phyloP scores from a whole-genome alignment of 164 flowering plant species.

The Dillenia turbinata region DNA sequence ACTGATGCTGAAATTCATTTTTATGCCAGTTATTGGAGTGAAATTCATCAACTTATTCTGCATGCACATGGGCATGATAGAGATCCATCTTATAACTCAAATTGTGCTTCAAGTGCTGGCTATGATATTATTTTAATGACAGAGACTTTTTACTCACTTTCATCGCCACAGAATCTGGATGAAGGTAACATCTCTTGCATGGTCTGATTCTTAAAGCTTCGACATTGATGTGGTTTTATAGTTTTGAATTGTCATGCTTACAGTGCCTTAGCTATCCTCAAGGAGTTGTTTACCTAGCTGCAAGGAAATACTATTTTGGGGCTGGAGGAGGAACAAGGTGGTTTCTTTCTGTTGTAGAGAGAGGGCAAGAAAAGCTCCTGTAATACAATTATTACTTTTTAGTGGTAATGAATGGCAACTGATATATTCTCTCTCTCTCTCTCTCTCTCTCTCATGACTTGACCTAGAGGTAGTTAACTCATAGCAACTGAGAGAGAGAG shows the following conservation, averaged over 20 bases:
- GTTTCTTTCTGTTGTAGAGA: constrained; percentile 67
- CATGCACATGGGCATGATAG: constrained; percentile 17
- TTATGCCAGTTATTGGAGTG: constrained; percentile 89
- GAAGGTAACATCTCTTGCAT: constrained; percentile 36
- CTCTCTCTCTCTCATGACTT: too few species aligned
- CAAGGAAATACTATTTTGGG: constrained; percentile 94
- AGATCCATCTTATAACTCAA: constrained; percentile 10
- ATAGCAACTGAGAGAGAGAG: too few species aligned
- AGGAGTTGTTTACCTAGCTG: constrained; percentile 88
- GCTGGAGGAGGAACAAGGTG: constrained; percentile 93
- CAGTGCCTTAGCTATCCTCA: constrained; percentile 64
- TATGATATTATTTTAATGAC: constrained; percentile 95
- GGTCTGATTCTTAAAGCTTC: not conserved
- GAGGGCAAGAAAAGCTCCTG: constrained; percentile 52
- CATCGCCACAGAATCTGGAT: constrained; percentile 61
- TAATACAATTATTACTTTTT: not conserved
- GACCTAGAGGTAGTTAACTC: too few species aligned
- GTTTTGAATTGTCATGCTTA: constrained; percentile 9
- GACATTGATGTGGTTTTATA: not conserved
- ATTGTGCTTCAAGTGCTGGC: constrained; percentile 25
- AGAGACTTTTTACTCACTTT: constrained; percentile 84
- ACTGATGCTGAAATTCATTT: constrained; percentile 46
- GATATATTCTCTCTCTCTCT: not conserved
- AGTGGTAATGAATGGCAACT: not conserved
- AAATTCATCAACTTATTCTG: constrained; percentile 54